Conservation (phyloP, 495 filamentous ascomycete genomes). For the Penicillium pancosmium region DNA sequence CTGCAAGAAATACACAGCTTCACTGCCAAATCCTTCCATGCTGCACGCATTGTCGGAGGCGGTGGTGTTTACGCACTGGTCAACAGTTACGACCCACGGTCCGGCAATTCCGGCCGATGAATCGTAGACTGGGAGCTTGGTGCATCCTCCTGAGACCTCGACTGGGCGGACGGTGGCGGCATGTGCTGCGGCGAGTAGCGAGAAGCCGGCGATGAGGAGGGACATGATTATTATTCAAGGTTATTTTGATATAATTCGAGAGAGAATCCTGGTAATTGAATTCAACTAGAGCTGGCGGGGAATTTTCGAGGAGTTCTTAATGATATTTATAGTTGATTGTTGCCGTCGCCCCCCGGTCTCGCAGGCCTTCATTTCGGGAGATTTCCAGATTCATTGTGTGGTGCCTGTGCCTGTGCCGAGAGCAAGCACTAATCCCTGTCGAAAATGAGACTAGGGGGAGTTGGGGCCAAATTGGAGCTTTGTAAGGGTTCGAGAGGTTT, state of each 20-base stretch:
- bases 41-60: slow-evolving; percentile 6
- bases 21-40: slow-evolving; percentile 17
- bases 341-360: no score
- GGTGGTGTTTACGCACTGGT: slow-evolving; percentile 18
- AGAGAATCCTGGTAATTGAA: neutral
- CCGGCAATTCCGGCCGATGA: slow-evolving; percentile 3
- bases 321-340: no score
- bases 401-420: neutral
- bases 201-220: slow-evolving; percentile 9
- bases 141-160: slow-evolving; percentile 3
- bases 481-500: neutral
- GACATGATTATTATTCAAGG: neutral
- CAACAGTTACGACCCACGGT: slow-evolving; percentile 9
- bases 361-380: no score
- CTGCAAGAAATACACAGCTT: slow-evolving; percentile 7
- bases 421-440: no score
- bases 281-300: neutral
- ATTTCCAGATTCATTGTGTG: no score
- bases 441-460: no score
- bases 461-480: neutral
- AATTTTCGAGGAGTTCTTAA: no score
- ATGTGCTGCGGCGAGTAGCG: slow-evolving; percentile 11
- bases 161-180: slow-evolving; percentile 12
- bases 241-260: neutral
- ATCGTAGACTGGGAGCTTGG: slow-evolving; percentile 11